Evolutionary conservation across 2,329 filamentous ascomycete species (phyloP), one percentile per base, ranked within the genome.

Genomic region (Arthrobotrys entomopaga): DNA sequence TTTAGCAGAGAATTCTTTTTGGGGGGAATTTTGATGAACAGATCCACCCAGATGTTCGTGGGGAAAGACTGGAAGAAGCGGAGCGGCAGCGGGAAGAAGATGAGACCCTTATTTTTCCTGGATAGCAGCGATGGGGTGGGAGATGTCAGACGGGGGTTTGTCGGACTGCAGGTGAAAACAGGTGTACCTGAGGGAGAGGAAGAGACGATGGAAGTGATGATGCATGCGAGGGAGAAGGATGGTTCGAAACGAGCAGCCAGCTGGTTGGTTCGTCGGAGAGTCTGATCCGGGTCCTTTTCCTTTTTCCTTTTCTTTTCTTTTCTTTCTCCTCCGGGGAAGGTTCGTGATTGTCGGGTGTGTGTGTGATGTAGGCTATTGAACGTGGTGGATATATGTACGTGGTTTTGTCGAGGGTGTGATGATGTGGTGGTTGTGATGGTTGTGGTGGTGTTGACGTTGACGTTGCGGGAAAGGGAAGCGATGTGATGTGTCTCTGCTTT

Each of bases 361-460:
- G 42, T 46, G n/a, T 50, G n/a, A 34, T 7, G 29, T 34, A 10
- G 29, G 29, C 29, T 34, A 34, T 34, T 7, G 10, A 34, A 34
- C 16, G 48, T 50, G n/a, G n/a, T n/a, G n/a, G n/a, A n/a, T n/a
- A n/a, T n/a, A 50, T 20, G 29, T 34, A 8, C 29, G 29, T 34
- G 19, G 20, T 50, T 5, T 5, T 4, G 48, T 50, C 42, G 42
- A 15, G 8, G 42, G 16, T 6, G 26, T 19, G 42, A 42, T 34
- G 57, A 63, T 48, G 34, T 49, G 56, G 56, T 34, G 54, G 26
- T 24, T 49, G 34, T 57, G 43, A 34, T 42, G 42, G 69, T 52
- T 46, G 26, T 16, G 48, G 53, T 74, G 63, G 64, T 74, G 70
- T 67, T 74, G 63, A 74, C 63, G 70, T 66, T 67, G 70, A 67